Evolutionary conservation across 768 basidiomycete genomes (phyloP).

Genomic region (Termitomyces sp.): DNA sequence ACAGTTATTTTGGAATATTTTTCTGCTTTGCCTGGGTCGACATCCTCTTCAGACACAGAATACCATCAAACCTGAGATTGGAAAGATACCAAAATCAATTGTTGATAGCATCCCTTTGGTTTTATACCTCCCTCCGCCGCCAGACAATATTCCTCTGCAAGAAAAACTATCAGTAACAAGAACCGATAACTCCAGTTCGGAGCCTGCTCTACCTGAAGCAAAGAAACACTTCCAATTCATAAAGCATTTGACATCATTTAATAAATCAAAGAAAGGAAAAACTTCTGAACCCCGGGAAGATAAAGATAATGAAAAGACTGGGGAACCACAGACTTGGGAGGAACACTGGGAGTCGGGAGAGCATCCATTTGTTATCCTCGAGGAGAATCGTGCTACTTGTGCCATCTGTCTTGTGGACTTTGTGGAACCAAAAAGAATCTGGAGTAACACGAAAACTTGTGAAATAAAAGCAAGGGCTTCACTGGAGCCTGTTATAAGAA

Average conservation of each 20-base stretch:
- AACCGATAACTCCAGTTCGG: conserved; percentile 57
- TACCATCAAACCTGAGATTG: conserved; percentile 73
- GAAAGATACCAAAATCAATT: conserved; percentile 61
- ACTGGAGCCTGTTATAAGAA: neutral
- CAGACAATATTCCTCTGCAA: conserved; percentile 31
- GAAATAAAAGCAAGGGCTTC: neutral
- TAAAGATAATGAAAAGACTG: conserved; percentile 9
- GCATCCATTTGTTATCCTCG: conserved; percentile 77
- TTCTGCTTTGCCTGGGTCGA: conserved; percentile 73
- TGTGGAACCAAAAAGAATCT: conserved; percentile 54
- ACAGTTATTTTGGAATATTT: conserved; percentile 72
- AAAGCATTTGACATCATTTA: conserved; percentile 21
- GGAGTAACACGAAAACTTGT: conserved; percentile 1
- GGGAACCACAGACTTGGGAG: conserved; percentile 55
- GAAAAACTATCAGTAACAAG: conserved; percentile 37
- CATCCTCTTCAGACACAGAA: conserved; percentile 73
- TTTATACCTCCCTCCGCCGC: conserved; percentile 79
- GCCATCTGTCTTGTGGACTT: conserved; percentile 85
- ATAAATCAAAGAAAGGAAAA: conserved; percentile 13
- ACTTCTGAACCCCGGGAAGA: conserved; percentile 1
- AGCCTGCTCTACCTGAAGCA: conserved; percentile 22
- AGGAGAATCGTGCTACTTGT: conserved; percentile 79
- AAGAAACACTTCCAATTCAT: conserved; percentile 54
- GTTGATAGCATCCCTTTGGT: conserved; percentile 82
- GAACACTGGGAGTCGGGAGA: conserved; percentile 72